Base-by-base conservation (phyloP, 2,329 filamentous ascomycete genomes). In the Akanthomyces dipterigenus region DNA sequence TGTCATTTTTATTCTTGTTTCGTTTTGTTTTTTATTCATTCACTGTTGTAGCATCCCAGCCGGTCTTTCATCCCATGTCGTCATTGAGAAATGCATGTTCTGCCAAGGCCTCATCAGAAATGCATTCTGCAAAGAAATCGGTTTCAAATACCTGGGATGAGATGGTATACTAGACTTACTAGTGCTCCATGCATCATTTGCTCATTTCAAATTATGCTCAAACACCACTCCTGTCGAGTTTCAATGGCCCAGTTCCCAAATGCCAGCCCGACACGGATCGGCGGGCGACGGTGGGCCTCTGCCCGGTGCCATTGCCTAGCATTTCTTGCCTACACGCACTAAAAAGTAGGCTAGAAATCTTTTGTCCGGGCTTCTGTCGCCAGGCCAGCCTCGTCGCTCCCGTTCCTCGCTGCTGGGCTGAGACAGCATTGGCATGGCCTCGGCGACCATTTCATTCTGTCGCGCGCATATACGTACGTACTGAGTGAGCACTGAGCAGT, bases 391-490 rank as follows among this genome's bases (percentile, higher is more conserved):
- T 50, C 24, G 49, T 14, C 20, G 31, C 31, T 34, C 31, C 4
- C 31, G 31, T 34, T 7, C 4, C 56, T 54, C 36, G 20, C 28
- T 14, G 38, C 28, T 45, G 57, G 57, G 38, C 57, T 60, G 57
- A 60, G 49, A 60, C 57, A 60, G 26, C 16, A 9, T 28, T 53
- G 56, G 56, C 56, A 53, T 45, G 38, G 55, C 22, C 11, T 28
- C 18, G n/a, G 20, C 20, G 7, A n/a, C 8, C 36, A 45, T 45
- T 26, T 22, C 56, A 51, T 59, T 59, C 46, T 46, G 34, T 50
- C 48, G 48, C 46, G 36, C 31, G 2, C 11, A n/a, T n/a, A n/a
- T n/a, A n/a, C n/a, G n/a, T n/a, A n/a, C n/a, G n/a, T n/a, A n/a
- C n/a, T n/a, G n/a, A n/a, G n/a, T n/a, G n/a, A n/a, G n/a, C n/a